Evolutionary conservation across 805 yeast genomes (phyloP).

Genomic region (Suhomyces prunicola): DNA sequence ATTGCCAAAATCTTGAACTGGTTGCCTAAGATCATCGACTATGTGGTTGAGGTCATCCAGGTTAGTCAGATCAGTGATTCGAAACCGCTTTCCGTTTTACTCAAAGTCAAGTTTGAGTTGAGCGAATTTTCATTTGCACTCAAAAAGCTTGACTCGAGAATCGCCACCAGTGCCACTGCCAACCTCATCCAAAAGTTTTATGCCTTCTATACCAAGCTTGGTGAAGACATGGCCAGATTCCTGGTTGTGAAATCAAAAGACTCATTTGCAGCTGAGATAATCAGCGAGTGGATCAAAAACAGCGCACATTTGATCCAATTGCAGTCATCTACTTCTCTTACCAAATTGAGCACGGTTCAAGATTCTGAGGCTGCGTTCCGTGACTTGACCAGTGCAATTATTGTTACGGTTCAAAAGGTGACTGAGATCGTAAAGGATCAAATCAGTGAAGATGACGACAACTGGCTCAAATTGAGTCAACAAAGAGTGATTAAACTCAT

Average conservation of each 20-base stretch:
- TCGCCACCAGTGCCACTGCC: conserved; percentile 13
- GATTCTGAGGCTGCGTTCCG: conserved; percentile 48
- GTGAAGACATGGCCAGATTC: conserved; percentile 31
- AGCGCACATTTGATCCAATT: not conserved
- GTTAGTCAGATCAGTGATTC: conserved; percentile 11
- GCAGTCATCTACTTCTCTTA: conserved; percentile 8
- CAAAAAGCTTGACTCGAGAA: conserved; percentile 17
- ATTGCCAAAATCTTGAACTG: conserved; percentile 18
- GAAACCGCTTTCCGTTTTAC: conserved; percentile 12
- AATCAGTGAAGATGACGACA: conserved; percentile 48
- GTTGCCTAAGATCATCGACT: conserved; percentile 38
- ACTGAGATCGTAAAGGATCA: conserved; percentile 33
- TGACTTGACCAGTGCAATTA: conserved; percentile 52
- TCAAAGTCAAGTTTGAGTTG: conserved; percentile 14
- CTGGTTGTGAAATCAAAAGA: conserved; percentile 23
- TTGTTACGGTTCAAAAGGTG: conserved; percentile 66
- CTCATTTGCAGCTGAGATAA: conserved; percentile 47
- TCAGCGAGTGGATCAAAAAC: conserved; percentile 45
- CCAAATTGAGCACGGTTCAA: conserved; percentile 16
- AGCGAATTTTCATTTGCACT: conserved; percentile 10
- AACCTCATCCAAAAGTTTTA: conserved; percentile 19
- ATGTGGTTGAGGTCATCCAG: conserved; percentile 20
- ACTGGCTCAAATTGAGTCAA: conserved; percentile 62
- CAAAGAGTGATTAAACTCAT: conserved; percentile 40
- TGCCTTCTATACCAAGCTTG: conserved; percentile 20